These are phyloP conservation scores for Jackrogersella minutella DNA, from an alignment of 495 filamentous ascomycete species.

Conservation along the genomic window DNA sequence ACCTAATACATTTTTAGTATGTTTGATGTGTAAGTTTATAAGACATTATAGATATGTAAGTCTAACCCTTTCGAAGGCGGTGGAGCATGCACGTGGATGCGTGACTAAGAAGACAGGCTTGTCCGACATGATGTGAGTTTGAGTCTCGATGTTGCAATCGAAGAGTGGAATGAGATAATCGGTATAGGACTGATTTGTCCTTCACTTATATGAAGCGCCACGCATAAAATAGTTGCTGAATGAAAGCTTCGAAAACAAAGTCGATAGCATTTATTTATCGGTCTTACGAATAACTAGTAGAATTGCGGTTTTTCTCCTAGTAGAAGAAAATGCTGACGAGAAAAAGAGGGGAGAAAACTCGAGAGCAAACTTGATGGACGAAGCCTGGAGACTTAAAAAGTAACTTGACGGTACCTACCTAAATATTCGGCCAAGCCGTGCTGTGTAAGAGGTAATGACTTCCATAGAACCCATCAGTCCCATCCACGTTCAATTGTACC, in stretches of 20 bases:
- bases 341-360: constrained; percentile 3
- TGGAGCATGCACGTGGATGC: constrained; percentile 92
- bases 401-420: constrained; percentile 7
- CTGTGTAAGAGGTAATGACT: background rate
- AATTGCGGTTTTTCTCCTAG: background rate
- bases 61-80: constrained; percentile 90
- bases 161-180: constrained; percentile 19
- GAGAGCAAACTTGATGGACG: constrained; percentile 14
- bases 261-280: constrained; percentile 33
- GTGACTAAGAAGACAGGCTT: constrained; percentile 93
- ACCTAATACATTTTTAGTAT: constrained; percentile 63
- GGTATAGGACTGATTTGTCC: background rate
- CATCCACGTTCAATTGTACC: constrained; percentile 14
- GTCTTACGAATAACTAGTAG: constrained; percentile 6
- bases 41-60: background rate
- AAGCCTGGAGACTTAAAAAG: constrained; percentile 22
- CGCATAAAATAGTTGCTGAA: constrained; percentile 43
- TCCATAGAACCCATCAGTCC: constrained; percentile 1
- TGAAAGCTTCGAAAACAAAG: constrained; percentile 24
- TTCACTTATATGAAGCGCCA: constrained; percentile 39
- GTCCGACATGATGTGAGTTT: constrained; percentile 63
- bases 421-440: too few relatives aligned
- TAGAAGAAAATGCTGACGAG: constrained; percentile 1
- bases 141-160: constrained; percentile 41
- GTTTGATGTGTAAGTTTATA: background rate